phyloP scores from a whole-genome alignment of 1,284 basidiomycete genomes.

The Tetrapyrgos nigripes region DNA sequence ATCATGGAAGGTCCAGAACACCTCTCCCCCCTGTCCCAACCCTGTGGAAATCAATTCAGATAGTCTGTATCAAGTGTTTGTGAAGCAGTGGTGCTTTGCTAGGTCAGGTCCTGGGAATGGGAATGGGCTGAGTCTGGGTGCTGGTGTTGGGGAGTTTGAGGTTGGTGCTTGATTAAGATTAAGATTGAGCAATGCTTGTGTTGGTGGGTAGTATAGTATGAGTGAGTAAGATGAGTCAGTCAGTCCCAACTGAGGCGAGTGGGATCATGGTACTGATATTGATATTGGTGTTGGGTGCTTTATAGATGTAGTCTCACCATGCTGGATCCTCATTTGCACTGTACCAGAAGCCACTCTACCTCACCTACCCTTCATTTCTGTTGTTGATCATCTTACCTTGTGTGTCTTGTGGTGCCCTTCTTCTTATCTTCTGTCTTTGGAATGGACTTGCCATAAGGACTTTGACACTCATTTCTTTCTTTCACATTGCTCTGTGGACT shows the following conservation, averaged over 20 bases:
- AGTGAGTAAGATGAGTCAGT: neutral
- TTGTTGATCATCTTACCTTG: too few species aligned
- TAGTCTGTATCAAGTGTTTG: slow-evolving; percentile 64
- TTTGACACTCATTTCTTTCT: too few species aligned
- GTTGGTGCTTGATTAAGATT: too few species aligned
- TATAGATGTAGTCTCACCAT: neutral
- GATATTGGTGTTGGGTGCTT: neutral
- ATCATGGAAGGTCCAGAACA: too few species aligned
- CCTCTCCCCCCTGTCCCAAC: neutral
- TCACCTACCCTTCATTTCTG: too few species aligned
- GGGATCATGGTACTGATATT: neutral
- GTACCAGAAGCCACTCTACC: too few species aligned
- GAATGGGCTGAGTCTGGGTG: neutral
- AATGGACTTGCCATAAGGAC: too few species aligned
- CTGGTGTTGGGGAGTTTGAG: neutral
- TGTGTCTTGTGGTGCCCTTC: neutral
- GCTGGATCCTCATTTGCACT: neutral
- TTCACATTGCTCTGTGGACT: too few species aligned
- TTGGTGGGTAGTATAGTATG: too few species aligned
- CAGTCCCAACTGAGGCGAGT: too few species aligned
- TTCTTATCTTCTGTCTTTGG: too few species aligned
- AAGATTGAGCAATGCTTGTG: too few species aligned
- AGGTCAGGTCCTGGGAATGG: slow-evolving; percentile 17
- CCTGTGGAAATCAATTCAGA: slow-evolving; percentile 30
- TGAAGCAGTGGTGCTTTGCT: slow-evolving; percentile 76